Evolutionary conservation across 2,329 filamentous ascomycete genomes (phyloP), one percentile per base, ranked within the genome.

Genomic region (Tricladium varicosporioides): DNA sequence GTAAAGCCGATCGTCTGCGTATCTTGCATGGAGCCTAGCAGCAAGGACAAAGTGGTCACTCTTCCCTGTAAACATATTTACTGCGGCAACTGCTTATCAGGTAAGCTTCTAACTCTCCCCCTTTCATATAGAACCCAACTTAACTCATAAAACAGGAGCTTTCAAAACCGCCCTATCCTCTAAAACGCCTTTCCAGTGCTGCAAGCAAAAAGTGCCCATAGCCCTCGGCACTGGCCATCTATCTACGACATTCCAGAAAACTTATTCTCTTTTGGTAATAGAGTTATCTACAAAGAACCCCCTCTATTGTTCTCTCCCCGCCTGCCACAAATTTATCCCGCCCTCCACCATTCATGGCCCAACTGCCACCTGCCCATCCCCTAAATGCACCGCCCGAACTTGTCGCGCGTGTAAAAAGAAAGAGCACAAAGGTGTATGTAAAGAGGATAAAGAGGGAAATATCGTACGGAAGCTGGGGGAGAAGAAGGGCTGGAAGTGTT

Each of bases 221-320:
- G 33, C 45, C 14, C 15, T 45, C 19, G 36, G 51, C 22, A 5
- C 40, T 1, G 13, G 32, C 13, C 15, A 42, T 31, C 27, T 64
- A 31, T 50, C 60, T 16, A 10, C 40, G 5, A 22, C 53, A 10
- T 63, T 68, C 32, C 18, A 59, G 14, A 40, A 44, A 13, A 54
- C 57, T 19, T 70, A 68, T 22, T 46, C 54, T n/a, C 44, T 60
- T 10, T 49, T 70, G 13, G 22, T 61, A n/a, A 59, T 66, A 9
- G 67, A 71, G 46, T 60, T 66, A 16, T 47, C 40, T n/a, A 69
- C 67, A 13, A 58, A 60, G 18, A 66, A 67, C 19, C 66, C 66
- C 7, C 58, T 61, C 22, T 70, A 67, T 56, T 70, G 68, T 56
- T 59, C 60, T 18, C 56, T 43, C 1, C 48, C 48, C 8, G 49